Evolutionary conservation across 2,329 filamentous ascomycete species (phyloP).

Genomic region (Incumbomyces lentus): DNA sequence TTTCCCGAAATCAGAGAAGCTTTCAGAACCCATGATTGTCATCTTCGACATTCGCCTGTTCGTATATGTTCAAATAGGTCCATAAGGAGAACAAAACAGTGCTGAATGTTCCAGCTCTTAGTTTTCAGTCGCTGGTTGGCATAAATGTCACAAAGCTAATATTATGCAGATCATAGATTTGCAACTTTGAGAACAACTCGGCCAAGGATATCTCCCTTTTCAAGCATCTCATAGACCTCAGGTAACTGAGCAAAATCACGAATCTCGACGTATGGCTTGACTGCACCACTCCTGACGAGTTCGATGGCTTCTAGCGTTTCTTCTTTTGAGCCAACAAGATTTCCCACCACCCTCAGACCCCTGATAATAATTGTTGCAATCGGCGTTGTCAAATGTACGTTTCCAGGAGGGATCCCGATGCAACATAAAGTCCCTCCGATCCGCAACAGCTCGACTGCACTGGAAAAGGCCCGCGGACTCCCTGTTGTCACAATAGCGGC

Average conservation of each 20-base stretch:
- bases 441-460: slow-evolving; percentile 35
- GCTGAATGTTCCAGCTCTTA: no score
- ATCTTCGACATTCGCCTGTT: no score
- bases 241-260: slow-evolving; percentile 34
- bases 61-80: no score
- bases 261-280: slow-evolving; percentile 33
- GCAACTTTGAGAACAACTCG: slow-evolving; percentile 31
- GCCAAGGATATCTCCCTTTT: slow-evolving; percentile 35
- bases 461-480: slow-evolving; percentile 31
- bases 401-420: slow-evolving; percentile 34
- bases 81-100: no score
- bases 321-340: slow-evolving; percentile 35
- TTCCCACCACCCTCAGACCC: slow-evolving; percentile 34
- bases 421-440: slow-evolving; percentile 35
- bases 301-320: slow-evolving; percentile 39
- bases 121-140: no score
- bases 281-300: slow-evolving; percentile 31
- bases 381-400: slow-evolving; percentile 30
- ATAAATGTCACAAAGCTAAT: no score
- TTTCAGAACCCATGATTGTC: no score
- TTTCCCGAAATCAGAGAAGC: no score
- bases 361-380: slow-evolving; percentile 38
- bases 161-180: not conserved
- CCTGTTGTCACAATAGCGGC: slow-evolving; percentile 35
- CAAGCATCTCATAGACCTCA: slow-evolving; percentile 35